Evolutionary conservation across 148 eudicot species (phyloP), one percentile per base, ranked within the genome.

Genomic region (Rhododendron vialii): DNA sequence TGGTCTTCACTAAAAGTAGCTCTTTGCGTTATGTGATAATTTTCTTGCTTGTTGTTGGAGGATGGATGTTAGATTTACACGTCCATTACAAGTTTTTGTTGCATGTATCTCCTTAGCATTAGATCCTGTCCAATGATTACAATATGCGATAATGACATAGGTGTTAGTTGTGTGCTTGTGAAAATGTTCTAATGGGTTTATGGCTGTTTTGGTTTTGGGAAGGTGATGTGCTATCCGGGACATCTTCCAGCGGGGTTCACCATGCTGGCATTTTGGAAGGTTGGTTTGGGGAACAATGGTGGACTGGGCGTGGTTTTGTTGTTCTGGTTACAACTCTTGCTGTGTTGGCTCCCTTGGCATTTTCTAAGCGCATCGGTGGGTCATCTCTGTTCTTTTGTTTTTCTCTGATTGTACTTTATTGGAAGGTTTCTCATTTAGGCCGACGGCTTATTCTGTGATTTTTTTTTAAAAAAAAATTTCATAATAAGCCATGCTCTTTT

Each of bases 221-320:
- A 93, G 96, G 96, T 85, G 98, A 95, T 93, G 98, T 95, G 80
- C 90, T 95, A 20, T 92, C 98, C 1, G 96, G 98, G 79, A 91
- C 95, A 80, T 89, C 92, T 86, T 86, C 96, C 17, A 83, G 88
- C 81, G 94, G 95, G 80, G 17, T 82, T 87, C 95, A 95, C 86
- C 96, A 93, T 87, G 90, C 92, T 61, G 98, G 96, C 45, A 85
- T 93, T 7, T 71, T 95, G 86, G 94, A 95, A 85, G 92, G 90
- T 78, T 95, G 98, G 98, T 93, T 92, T 88, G 98, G 98, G 26
- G 86, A 84, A 43, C 92, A 91, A 11, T 93, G 95, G 96, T 95
- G 96, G 98, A 92, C 69, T 41, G 87, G 89, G 5, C 90, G 96
- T 47, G 69, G 84, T 41, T 83, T 87, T 87, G 87, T 93, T 86